Base-by-base conservation (phyloP, 352 stramenopile species). In the Globisporangium camurandrum region DNA sequence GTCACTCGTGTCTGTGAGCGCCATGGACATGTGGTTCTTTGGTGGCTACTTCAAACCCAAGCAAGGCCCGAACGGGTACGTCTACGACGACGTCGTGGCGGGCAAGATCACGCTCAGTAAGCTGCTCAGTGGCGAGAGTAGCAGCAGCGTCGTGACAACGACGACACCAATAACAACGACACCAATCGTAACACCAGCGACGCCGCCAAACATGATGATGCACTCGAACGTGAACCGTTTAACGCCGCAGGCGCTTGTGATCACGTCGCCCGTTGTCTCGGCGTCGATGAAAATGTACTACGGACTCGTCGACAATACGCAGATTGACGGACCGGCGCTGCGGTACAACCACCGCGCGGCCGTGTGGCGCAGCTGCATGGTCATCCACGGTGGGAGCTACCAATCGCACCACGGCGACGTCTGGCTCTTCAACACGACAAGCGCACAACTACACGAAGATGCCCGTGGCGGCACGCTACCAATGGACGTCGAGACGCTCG, bases 301-400 rank as follows among this genome's bases (percentile, higher is more conserved):
- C 20, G 50, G 52, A 16, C 38, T 66, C 17, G 12, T 33, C 1
- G 30, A 8, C 8, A 57, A 17, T 22, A 26, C 31, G 3, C 41
- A 59, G 11, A 9, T n/a, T 4, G 28, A 24, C 8, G 42, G 54
- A n/a, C 78, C 78, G 20, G 56, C 71, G 17, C 40, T 87, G 49
- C 73, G 78, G 0, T 89, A 89, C 56, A 87, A 85, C 38, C 78
- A 89, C 44, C 60, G 66, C 1, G 75, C 75, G 1, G 59, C 60
- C 1, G 54, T 74, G 19, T 89, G 78, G 78, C 51, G 56, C 0
- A 60, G 60, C 46, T 62, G 67, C 42, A 84, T 89, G 71, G 56
- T 89, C 1, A 60, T 89, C 50, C 64, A 86, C 31, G 78, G 78
- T 20, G 78, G 78, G 33, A 88, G 73, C 67, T 89, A 87, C 43